Conservation (phyloP, 2,329 filamentous ascomycete genomes). For the Albifimbria verrucaria region DNA sequence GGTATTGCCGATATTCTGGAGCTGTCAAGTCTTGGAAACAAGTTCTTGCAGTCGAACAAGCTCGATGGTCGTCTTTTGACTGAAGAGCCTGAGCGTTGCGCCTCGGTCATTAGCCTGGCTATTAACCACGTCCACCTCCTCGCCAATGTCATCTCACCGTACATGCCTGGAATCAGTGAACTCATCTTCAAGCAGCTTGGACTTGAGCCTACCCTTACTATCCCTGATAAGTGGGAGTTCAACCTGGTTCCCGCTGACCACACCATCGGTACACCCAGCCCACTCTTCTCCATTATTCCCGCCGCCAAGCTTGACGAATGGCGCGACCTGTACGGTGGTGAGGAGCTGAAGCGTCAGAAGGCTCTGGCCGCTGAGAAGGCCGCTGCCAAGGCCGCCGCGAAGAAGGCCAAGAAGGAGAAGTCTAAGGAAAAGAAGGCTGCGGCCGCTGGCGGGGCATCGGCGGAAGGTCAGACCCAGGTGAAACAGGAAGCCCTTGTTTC, state of each 20-base stretch:
- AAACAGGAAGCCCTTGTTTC: slow-evolving; percentile 1
- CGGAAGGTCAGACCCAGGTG: neutral
- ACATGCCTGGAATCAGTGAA: slow-evolving; percentile 75
- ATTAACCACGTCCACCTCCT: slow-evolving; percentile 82
- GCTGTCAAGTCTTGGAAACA: slow-evolving; percentile 57
- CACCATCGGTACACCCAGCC: slow-evolving; percentile 74
- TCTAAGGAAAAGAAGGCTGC: slow-evolving; percentile 34
- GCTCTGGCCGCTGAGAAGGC: slow-evolving; percentile 51
- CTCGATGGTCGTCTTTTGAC: slow-evolving; percentile 53
- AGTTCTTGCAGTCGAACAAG: slow-evolving; percentile 49
- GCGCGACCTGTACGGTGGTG: slow-evolving; percentile 70
- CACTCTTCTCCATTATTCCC: slow-evolving; percentile 81
- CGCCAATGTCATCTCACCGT: slow-evolving; percentile 74
- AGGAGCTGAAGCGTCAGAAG: slow-evolving; percentile 66
- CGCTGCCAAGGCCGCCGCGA: slow-evolving; percentile 48
- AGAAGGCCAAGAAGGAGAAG: slow-evolving; percentile 48
- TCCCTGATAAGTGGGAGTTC: slow-evolving; percentile 65
- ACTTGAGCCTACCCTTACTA: slow-evolving; percentile 45
- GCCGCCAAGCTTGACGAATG: slow-evolving; percentile 79
- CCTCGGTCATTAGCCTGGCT: slow-evolving; percentile 68
- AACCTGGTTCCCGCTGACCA: slow-evolving; percentile 67
- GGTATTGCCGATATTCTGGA: slow-evolving; percentile 64
- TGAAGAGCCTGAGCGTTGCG: slow-evolving; percentile 52
- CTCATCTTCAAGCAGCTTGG: slow-evolving; percentile 78
- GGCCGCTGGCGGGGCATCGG: neutral